Base-by-base conservation (phyloP, 2,329 filamentous ascomycete genomes). In the Dryadomyces sulphureus region DNA sequence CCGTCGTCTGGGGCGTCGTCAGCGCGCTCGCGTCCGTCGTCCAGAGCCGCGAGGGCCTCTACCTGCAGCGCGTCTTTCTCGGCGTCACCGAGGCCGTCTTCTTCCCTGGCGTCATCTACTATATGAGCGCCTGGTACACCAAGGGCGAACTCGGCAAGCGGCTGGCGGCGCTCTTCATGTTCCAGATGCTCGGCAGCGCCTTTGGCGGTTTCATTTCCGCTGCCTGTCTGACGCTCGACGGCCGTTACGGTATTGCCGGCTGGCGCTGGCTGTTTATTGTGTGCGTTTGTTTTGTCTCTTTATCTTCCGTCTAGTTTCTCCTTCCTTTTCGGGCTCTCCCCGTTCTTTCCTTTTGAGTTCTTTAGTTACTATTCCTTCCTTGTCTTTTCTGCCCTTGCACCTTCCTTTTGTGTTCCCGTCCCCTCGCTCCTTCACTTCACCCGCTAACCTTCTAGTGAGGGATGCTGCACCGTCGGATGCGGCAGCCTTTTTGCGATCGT, bases 181-280 rank as follows among this genome's bases (percentile, higher is more conserved):
- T 57, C 20, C 56, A 60, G 36, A 56, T 58, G 49, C 47, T 64
- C 4, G 57, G 58, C 11, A 60, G 59, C 17, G 71, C 70, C 2
- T 75, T 74, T 49, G 68, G 68, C 1, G 69, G 69, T 5, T 55
- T 74, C 1, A 56, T 73, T 8, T 69, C 68, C 21, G 69, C 67
- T 2, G 68, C 64, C 5, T 67, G 72, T 19, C 63, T 67, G 2
- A 62, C 62, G 6, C 58, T 75, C 12, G 62, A 72, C 30, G 65
- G 65, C 2, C 57, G 57, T 5, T 62, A 64, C 42, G 68, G 68
- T 1, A 63, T 75, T n/a, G 56, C 60, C 2, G 70, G 69, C 2
- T 75, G 70, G 72, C 56, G 65, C 42, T 75, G 42, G 42, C 32
- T 44, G 3, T 44, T 44, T 19, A 44, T 44, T n/a, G 42, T 44